Evolutionary conservation across 2,329 filamentous ascomycete genomes (phyloP).

Genomic region (Neofusicoccum parvum): DNA sequence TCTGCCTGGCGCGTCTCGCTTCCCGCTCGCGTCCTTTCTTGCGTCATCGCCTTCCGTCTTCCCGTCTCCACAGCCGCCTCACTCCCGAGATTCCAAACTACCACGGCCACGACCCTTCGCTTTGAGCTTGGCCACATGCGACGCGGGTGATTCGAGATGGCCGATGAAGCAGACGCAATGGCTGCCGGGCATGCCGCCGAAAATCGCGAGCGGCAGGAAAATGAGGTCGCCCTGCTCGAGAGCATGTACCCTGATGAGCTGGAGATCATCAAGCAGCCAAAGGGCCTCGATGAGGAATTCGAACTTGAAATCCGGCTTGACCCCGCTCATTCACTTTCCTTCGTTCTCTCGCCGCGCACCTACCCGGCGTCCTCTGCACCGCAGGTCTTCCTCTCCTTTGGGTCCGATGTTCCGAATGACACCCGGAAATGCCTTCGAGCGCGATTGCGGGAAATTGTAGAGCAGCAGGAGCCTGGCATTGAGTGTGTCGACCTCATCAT

Average conservation of each 20-base stretch:
- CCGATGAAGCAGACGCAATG: background rate
- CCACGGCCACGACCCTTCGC: background rate
- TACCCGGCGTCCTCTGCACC: conserved; percentile 5
- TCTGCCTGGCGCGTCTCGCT: background rate
- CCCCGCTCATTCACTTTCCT: conserved; percentile 2
- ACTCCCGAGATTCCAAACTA: background rate
- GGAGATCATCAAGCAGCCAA: conserved; percentile 5
- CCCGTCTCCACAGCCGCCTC: background rate
- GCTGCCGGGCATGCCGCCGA: background rate
- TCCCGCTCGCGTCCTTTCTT: background rate
- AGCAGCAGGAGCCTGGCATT: conserved; percentile 3
- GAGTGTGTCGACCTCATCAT: conserved; percentile 20
- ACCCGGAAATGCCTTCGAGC: background rate
- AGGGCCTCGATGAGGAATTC: conserved; percentile 2
- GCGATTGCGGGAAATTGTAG: background rate
- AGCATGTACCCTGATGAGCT: conserved; percentile 20
- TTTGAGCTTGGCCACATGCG: too few relatives aligned
- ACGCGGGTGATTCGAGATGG: background rate
- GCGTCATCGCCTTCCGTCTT: background rate
- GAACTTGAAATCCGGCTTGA: conserved; percentile 3
- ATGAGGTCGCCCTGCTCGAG: conserved; percentile 16
- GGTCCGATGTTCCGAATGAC: background rate
- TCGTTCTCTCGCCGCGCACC: conserved; percentile 2
- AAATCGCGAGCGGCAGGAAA: conserved; percentile 15
- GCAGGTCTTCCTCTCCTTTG: conserved; percentile 7